Evolutionary conservation across 2,329 filamentous ascomycete species (phyloP).

Genomic region (Fusarium brevicatenulatum): DNA sequence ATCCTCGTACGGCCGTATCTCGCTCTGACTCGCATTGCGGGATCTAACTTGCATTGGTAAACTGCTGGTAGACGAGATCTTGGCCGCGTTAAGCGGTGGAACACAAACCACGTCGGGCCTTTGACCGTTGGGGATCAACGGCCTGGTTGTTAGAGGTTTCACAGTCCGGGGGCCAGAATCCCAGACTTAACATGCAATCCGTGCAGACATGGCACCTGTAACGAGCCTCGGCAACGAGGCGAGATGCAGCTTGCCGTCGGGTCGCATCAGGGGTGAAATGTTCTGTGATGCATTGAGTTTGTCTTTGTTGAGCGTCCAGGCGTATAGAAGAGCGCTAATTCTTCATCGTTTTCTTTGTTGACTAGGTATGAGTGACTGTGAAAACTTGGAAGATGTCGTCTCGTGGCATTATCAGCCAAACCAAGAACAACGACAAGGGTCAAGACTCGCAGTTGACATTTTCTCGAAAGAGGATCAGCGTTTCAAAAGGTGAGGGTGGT

Average conservation of each 20-base stretch:
- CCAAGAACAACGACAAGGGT: neutral
- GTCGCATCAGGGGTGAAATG: neutral
- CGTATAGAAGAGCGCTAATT: neutral
- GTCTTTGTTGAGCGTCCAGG: neutral
- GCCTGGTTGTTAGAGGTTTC: conserved; percentile 13
- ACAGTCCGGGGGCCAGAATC: neutral
- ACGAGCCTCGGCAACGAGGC: conserved; percentile 33
- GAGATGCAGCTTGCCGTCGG: conserved; percentile 32
- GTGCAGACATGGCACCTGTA: conserved; percentile 27
- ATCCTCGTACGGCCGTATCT: conserved; percentile 2
- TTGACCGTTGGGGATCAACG: conserved; percentile 22
- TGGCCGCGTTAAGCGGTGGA: conserved; percentile 6
- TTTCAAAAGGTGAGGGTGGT: neutral
- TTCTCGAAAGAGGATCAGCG: neutral
- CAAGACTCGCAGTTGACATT: neutral
- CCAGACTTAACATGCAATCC: conserved; percentile 5
- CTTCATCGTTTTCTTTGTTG: neutral
- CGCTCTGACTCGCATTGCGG: conserved; percentile 11
- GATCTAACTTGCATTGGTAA: conserved; percentile 17
- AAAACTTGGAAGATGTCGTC: neutral
- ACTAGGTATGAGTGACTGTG: neutral
- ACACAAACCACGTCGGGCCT: conserved; percentile 12
- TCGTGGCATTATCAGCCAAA: neutral
- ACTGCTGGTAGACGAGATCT: conserved; percentile 16
- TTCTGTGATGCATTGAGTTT: neutral